phyloP scores from a whole-genome alignment of 768 basidiomycete species.

The Crepidotus variabilis region DNA sequence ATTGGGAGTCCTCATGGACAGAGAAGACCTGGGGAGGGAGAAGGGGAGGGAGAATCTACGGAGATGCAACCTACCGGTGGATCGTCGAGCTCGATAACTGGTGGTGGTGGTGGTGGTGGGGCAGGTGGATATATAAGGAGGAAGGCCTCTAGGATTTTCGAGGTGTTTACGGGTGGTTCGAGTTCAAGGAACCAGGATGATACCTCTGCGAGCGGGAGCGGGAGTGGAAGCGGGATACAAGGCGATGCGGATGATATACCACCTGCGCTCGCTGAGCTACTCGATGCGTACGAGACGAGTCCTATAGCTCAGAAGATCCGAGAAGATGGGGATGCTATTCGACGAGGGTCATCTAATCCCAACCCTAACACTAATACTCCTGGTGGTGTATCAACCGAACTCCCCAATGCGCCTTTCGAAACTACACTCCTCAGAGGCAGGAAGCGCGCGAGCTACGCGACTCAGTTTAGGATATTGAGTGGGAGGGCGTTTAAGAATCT shows the following conservation, averaged over 20 bases:
- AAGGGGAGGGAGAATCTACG: constrained; percentile 32
- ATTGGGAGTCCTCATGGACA: background rate
- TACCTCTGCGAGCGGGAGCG: too few species aligned
- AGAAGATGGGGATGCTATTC: constrained; percentile 53
- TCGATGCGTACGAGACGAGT: constrained; percentile 68
- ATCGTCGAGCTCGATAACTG: constrained; percentile 39
- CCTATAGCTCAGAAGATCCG: constrained; percentile 58
- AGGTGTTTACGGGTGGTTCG: constrained; percentile 37
- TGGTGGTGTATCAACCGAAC: constrained; percentile 30
- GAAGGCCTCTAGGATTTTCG: constrained; percentile 73
- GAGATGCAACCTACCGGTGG: constrained; percentile 37
- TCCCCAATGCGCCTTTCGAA: constrained; percentile 69
- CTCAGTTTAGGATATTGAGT: constrained; percentile 92
- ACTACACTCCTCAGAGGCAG: constrained; percentile 64
- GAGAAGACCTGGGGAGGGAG: background rate
- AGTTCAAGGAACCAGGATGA: too few species aligned
- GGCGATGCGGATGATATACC: constrained; percentile 33
- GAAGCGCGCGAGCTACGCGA: constrained; percentile 80
- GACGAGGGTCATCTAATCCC: constrained; percentile 27
- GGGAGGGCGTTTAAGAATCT: constrained; percentile 98
- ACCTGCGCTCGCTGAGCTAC: constrained; percentile 65
- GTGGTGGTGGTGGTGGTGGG: constrained; percentile 10
- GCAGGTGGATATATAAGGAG: constrained; percentile 48
- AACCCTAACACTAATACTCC: constrained; percentile 22
- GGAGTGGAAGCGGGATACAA: constrained; percentile 10